Evolutionary conservation across 2,329 filamentous ascomycete genomes (phyloP).

Genomic region (Fusarium nygamai): DNA sequence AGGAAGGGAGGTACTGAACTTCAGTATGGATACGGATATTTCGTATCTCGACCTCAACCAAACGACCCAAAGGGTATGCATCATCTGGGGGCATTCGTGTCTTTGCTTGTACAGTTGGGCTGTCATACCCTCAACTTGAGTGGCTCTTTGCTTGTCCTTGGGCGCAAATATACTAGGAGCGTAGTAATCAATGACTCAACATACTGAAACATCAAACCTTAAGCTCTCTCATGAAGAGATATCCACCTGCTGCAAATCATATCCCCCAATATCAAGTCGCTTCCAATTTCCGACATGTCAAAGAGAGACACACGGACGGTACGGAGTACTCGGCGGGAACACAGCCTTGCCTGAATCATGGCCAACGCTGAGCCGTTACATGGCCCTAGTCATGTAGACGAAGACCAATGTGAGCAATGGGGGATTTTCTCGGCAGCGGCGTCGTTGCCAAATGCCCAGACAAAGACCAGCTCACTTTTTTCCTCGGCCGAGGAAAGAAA

Average conservation of each 20-base stretch:
- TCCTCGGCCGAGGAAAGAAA: constrained; percentile 20
- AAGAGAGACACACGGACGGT: not conserved
- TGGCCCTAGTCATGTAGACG: constrained; percentile 10
- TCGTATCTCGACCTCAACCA: not conserved
- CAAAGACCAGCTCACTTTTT: constrained; percentile 20
- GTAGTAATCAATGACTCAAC: not conserved
- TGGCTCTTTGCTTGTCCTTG: constrained; percentile 17
- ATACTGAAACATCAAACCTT: constrained; percentile 14
- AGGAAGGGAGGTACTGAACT: not conserved
- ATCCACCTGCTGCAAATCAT: constrained; percentile 12
- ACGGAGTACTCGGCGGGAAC: not conserved
- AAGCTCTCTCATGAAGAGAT: not conserved
- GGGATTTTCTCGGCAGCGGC: constrained; percentile 32
- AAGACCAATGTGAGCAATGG: constrained; percentile 2
- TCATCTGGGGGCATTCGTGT: not conserved
- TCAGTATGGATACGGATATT: not conserved
- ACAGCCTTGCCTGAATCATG: constrained; percentile 17
- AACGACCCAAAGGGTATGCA: not conserved
- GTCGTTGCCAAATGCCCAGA: constrained; percentile 18
- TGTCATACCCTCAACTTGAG: constrained; percentile 15
- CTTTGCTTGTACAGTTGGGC: not conserved
- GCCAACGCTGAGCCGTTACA: constrained; percentile 1
- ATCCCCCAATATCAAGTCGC: constrained; percentile 1
- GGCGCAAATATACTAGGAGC: not conserved
- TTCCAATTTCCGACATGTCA: constrained; percentile 19